Percentiles rank a stretch among this genome's conserved stretches.
Conservation (phyloP, 2,329 filamentous ascomycete genomes). For the Diaporthe citri region DNA sequence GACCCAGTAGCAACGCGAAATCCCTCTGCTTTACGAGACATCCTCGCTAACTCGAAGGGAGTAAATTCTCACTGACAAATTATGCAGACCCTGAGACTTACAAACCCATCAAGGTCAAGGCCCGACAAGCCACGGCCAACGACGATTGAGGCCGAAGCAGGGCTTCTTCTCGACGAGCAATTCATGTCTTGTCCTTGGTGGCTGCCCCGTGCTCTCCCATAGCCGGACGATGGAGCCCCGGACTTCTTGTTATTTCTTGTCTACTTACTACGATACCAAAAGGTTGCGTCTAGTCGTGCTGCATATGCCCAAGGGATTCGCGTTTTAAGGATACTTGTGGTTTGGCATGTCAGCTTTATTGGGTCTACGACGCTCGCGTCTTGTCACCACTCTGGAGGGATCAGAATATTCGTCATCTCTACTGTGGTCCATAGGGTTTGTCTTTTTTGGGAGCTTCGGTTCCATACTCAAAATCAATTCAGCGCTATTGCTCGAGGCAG, state of each 20-base stretch:
- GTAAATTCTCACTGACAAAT: background rate
- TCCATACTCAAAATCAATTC: background rate
- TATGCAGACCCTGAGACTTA: constrained; percentile 24
- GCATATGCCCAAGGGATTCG: background rate
- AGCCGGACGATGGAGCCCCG: background rate
- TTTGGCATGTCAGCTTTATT: background rate
- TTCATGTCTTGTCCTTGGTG: background rate
- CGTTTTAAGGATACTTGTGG: constrained; percentile 11
- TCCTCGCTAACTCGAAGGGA: background rate
- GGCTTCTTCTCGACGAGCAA: background rate
- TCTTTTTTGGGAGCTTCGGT: background rate
- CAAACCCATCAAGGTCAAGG: background rate
- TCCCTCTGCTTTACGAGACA: background rate
- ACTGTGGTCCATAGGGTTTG: background rate
- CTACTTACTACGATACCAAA: constrained; percentile 27
- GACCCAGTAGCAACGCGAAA: constrained; percentile 43
- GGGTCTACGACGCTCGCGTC: background rate
- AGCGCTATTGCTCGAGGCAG: background rate
- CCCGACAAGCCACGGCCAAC: background rate
- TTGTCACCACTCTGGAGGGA: background rate
- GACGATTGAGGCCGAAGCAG: background rate
- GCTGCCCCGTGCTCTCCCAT: too few species aligned
- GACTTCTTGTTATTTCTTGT: background rate
- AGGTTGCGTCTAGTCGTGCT: background rate
- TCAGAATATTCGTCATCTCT: background rate